These are phyloP conservation scores for Diaporthe batatas DNA, from an alignment of 2,329 filamentous ascomycete species.

Conservation along the genomic window DNA sequence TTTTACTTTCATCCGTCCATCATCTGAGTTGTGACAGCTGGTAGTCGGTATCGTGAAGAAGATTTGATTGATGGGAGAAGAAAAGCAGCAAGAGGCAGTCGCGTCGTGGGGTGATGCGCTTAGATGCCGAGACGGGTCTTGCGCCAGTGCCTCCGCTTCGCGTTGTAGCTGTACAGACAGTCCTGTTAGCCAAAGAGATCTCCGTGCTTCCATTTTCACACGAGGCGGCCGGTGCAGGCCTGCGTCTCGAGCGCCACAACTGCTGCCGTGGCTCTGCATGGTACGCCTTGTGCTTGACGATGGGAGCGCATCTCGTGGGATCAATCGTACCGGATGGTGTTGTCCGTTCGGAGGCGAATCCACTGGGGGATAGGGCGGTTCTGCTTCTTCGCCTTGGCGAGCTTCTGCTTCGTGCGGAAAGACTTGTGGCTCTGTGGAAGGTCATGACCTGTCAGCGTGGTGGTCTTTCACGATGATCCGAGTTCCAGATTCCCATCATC, in stretches of 20 bases:
- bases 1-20: slow-evolving; percentile 37
- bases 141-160: slow-evolving; percentile 99
- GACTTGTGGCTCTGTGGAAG: slow-evolving; percentile 92
- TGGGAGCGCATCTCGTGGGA: slow-evolving; percentile 17
- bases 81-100: slow-evolving; percentile 44
- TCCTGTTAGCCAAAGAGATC: slow-evolving; percentile 35
- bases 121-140: slow-evolving; percentile 99
- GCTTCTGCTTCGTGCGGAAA: slow-evolving; percentile 99
- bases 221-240: neutral
- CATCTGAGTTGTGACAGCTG: slow-evolving; percentile 43
- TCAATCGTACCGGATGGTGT: slow-evolving; percentile 94
- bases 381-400: slow-evolving; percentile 99
- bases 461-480: slow-evolving; percentile 33
- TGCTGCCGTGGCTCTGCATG: neutral
- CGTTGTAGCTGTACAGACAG: slow-evolving; percentile 87
- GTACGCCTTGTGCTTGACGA: neutral
- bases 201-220: slow-evolving; percentile 13
- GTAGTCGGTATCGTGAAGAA: slow-evolving; percentile 40
- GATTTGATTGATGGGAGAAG: slow-evolving; percentile 44
- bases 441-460: slow-evolving; percentile 37
- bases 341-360: slow-evolving; percentile 98
- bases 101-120: slow-evolving; percentile 64
- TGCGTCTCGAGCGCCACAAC: neutral
- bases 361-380: slow-evolving; percentile 99
- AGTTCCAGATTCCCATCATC: neutral